phyloP scores from a whole-genome alignment of 495 filamentous ascomycete species.

The Neurospora discreta region DNA sequence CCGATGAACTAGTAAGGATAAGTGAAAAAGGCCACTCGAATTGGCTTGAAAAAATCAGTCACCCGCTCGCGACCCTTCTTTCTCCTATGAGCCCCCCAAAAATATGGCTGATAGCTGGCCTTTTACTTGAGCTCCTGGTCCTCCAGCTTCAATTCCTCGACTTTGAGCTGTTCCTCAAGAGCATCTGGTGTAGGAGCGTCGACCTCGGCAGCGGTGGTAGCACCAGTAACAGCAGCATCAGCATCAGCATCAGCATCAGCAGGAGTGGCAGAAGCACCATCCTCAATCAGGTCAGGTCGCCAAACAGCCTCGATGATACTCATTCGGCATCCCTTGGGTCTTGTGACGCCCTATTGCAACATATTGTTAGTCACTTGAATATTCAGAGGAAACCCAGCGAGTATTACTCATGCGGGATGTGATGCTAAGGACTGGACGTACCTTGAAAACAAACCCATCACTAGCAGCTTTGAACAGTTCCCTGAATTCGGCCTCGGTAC shows the following conservation, averaged over 20 bases:
- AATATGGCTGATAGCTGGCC: neutral
- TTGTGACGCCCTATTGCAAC: slow-evolving; percentile 22
- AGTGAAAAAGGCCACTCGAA: neutral
- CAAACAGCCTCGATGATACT: slow-evolving; percentile 41
- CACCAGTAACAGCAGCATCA: neutral
- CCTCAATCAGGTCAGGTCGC: slow-evolving; percentile 16
- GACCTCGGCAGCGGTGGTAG: neutral
- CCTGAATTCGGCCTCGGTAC: slow-evolving; percentile 36
- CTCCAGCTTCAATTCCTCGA: neutral
- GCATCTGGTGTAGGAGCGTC: neutral
- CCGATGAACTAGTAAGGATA: too few relatives aligned
- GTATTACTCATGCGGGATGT: neutral
- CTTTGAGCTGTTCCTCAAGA: neutral
- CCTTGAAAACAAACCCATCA: slow-evolving; percentile 33
- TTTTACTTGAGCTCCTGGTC: neutral
- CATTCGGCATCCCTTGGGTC: slow-evolving; percentile 35
- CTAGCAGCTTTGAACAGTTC: slow-evolving; percentile 35
- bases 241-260: neutral
- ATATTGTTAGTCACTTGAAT: slow-evolving; percentile 1
- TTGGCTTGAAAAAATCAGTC: neutral
- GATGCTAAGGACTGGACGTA: slow-evolving; percentile 7
- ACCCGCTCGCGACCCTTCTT: too few relatives aligned
- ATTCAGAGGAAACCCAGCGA: neutral
- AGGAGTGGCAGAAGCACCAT: neutral
- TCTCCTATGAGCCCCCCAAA: too few relatives aligned